phyloP scores from a whole-genome alignment of 495 filamentous ascomycete genomes.

The Saxophila tyrrhenica region DNA sequence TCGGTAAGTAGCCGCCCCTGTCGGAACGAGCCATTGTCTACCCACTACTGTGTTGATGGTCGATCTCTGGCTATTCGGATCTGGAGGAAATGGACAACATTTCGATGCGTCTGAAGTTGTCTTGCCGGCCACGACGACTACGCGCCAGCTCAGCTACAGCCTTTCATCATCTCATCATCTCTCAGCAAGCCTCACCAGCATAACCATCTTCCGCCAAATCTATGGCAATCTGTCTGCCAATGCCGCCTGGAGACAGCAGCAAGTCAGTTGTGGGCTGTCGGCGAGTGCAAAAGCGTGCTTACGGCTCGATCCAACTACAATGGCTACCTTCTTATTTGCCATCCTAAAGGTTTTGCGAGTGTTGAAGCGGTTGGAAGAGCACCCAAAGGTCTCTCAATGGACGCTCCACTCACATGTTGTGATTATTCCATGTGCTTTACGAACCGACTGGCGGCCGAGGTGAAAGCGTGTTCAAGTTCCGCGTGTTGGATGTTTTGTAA shows the following conservation, averaged over 20 bases:
- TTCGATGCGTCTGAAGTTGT: slow-evolving; percentile 52
- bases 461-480: too few relatives aligned
- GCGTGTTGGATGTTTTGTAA: too few relatives aligned
- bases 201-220: slow-evolving; percentile 63
- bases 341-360: background rate
- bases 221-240: slow-evolving; percentile 69
- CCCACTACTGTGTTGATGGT: slow-evolving; percentile 68
- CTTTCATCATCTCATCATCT: background rate
- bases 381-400: background rate
- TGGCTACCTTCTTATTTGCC: slow-evolving; percentile 7
- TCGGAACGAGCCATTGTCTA: background rate
- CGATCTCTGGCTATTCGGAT: slow-evolving; percentile 67
- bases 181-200: slow-evolving; percentile 37
- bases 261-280: background rate
- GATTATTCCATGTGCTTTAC: too few relatives aligned
- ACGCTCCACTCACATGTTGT: background rate
- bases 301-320: slow-evolving; percentile 14
- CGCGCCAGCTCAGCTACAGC: background rate
- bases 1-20: background rate
- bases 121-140: slow-evolving; percentile 76
- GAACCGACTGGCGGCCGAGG: too few relatives aligned
- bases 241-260: slow-evolving; percentile 57
- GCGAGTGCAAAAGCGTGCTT: background rate
- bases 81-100: slow-evolving; percentile 55
- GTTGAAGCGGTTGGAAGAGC: background rate